phyloP scores from a whole-genome alignment of 2,329 filamentous ascomycete genomes.

The Ophiostoma pallidulum region DNA sequence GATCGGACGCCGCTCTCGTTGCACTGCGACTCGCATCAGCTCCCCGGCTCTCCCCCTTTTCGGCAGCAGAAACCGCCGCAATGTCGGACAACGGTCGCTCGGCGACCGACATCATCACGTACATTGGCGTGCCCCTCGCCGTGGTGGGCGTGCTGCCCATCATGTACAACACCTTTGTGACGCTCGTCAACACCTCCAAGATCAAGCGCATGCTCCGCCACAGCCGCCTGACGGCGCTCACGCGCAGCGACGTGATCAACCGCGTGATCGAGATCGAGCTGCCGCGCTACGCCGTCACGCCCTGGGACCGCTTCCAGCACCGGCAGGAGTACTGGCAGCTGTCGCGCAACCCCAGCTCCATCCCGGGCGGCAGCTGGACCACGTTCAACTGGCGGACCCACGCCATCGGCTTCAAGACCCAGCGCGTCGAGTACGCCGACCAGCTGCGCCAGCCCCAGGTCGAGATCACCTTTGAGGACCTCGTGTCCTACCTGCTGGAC shows the following conservation, averaged over 20 bases:
- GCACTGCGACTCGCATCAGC: not conserved
- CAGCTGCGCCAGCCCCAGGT: conserved; percentile 45
- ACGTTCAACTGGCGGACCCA: conserved; percentile 58
- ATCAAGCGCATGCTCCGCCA: conserved; percentile 50
- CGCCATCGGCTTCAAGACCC: conserved; percentile 50
- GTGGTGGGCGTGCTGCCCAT: conserved; percentile 47
- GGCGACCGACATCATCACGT: conserved; percentile 26
- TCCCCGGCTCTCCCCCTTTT: not conserved
- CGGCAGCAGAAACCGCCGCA: no score
- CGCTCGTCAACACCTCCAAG: conserved; percentile 48
- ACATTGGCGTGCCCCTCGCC: conserved; percentile 27
- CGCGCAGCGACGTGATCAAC: conserved; percentile 54
- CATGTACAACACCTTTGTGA: conserved; percentile 54
- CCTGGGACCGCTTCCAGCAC: conserved; percentile 44
- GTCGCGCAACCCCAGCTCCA: conserved; percentile 38
- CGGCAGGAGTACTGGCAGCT: conserved; percentile 50
- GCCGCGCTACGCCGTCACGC: conserved; percentile 54
- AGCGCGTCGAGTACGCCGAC: conserved; percentile 53
- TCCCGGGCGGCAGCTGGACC: conserved; percentile 55
- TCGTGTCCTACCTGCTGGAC: conserved; percentile 54
- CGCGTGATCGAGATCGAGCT: conserved; percentile 58
- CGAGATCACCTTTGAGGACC: conserved; percentile 46
- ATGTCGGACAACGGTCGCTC: conserved; percentile 16
- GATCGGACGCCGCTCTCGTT: not conserved
- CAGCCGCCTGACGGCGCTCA: conserved; percentile 49